Evolutionary conservation across 345 rosid species (phyloP).

Genomic region (Gossypium anomalum): DNA sequence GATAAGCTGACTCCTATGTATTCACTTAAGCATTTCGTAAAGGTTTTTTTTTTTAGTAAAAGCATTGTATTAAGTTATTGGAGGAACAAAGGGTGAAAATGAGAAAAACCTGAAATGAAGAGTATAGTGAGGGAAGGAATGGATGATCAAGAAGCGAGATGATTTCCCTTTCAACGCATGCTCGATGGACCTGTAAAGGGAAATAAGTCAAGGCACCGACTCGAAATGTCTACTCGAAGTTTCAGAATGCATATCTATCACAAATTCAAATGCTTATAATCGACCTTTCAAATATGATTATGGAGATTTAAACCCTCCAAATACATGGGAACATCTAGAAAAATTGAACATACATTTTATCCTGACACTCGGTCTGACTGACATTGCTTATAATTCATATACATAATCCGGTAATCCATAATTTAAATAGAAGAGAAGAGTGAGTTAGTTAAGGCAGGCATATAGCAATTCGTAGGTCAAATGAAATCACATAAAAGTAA

Average conservation of each 20-base stretch:
- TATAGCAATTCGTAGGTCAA: neutral
- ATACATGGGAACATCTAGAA: neutral
- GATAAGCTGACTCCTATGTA: neutral
- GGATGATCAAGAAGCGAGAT: conserved; percentile 90
- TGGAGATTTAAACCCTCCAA: no score
- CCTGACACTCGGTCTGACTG: neutral
- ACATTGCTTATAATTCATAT: neutral
- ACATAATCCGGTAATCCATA: neutral
- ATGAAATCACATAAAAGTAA: neutral
- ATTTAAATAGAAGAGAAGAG: neutral
- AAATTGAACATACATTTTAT: neutral
- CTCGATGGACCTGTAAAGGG: conserved; percentile 73
- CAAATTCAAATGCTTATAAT: neutral
- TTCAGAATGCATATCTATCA: neutral
- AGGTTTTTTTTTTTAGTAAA: neutral
- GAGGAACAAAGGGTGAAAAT: conserved; percentile 1
- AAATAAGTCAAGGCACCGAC: neutral
- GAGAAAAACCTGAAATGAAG: conserved; percentile 79
- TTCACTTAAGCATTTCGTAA: neutral
- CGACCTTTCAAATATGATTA: no score
- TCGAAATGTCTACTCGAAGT: neutral
- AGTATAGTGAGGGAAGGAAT: conserved; percentile 81
- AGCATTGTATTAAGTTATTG: neutral
- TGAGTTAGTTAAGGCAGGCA: neutral
- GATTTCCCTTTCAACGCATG: conserved; percentile 91